A percentile compares a stretch with the other conserved stretches of the same genome.
These are phyloP conservation scores for Phtheirospermum japonicum DNA, from an alignment of 257 asterid genomes.

Conservation along the genomic window DNA sequence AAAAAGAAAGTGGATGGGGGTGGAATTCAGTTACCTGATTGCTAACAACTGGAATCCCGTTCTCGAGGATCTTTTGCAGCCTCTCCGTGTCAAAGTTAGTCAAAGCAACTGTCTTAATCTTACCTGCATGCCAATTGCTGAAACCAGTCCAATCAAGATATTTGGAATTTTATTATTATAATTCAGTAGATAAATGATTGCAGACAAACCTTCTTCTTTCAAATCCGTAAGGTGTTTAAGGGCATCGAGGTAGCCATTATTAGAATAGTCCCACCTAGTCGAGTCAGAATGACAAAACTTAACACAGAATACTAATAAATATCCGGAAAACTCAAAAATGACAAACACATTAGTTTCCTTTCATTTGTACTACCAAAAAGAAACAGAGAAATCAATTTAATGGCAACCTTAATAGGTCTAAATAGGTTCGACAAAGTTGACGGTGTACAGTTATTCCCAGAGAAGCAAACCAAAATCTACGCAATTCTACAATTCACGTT, in stretches of 20 bases:
- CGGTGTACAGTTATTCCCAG: background rate
- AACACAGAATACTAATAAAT: background rate
- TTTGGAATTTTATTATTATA: conserved; percentile 9
- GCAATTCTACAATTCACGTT: background rate
- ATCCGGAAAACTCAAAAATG: background rate
- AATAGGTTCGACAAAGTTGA: background rate
- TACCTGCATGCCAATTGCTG: conserved; percentile 59
- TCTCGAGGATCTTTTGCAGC: conserved; percentile 75
- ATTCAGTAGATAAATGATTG: conserved; percentile 17
- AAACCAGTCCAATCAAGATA: conserved; percentile 37
- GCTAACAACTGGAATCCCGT: conserved; percentile 91
- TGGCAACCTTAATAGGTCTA: background rate
- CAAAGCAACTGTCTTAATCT: conserved; percentile 92
- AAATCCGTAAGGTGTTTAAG: conserved; percentile 94
- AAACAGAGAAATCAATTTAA: background rate
- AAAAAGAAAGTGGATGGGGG: too few relatives aligned
- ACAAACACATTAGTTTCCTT: background rate
- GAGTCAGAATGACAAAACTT: conserved; percentile 28
- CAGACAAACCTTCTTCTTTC: conserved; percentile 79
- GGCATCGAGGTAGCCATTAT: conserved; percentile 92
- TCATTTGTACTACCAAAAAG: background rate
- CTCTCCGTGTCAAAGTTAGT: conserved; percentile 95
- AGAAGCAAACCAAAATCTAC: background rate
- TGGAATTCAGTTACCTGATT: conserved; percentile 65
- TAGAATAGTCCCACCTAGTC: conserved; percentile 95